phyloP scores from a whole-genome alignment of 345 rosid genomes.

The Bruguiera parviflora region DNA sequence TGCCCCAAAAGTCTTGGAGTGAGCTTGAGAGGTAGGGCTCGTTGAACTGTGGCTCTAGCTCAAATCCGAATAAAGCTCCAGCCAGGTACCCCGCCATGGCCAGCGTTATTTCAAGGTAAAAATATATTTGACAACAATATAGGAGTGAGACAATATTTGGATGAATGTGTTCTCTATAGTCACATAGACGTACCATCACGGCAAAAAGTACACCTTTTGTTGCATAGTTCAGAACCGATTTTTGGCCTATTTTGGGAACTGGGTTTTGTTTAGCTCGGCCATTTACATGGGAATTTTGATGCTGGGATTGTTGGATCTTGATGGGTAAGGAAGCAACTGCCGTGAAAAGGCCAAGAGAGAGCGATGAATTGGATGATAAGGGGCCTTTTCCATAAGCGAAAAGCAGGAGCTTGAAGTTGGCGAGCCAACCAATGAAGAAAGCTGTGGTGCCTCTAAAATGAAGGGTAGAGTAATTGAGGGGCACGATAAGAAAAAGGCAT shows the following conservation, averaged over 20 bases:
- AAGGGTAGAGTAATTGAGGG: slow-evolving; percentile 21
- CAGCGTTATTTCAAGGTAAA: slow-evolving; percentile 20
- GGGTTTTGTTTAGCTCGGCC: background rate
- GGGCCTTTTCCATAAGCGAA: slow-evolving; percentile 37
- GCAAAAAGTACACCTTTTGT: slow-evolving; percentile 17
- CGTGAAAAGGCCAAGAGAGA: slow-evolving; percentile 15
- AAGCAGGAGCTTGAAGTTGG: slow-evolving; percentile 37
- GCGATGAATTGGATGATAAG: slow-evolving; percentile 9
- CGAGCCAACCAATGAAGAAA: slow-evolving; percentile 38
- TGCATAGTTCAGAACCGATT: slow-evolving; percentile 17
- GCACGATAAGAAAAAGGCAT: slow-evolving; percentile 29
- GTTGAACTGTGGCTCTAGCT: slow-evolving; percentile 33
- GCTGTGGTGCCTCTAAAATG: slow-evolving; percentile 23
- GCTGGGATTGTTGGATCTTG: slow-evolving; percentile 14
- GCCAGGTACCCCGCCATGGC: slow-evolving; percentile 18
- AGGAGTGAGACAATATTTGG: slow-evolving; percentile 8
- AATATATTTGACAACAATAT: slow-evolving; percentile 16
- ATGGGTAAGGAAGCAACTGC: slow-evolving; percentile 28
- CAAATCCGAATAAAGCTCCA: slow-evolving; percentile 10
- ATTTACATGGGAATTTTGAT: background rate
- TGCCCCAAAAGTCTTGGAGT: slow-evolving; percentile 36
- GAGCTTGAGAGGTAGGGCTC: slow-evolving; percentile 34
- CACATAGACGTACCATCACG: slow-evolving; percentile 1
- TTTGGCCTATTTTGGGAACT: slow-evolving; percentile 7
- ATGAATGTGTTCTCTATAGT: slow-evolving; percentile 19